Evolutionary conservation across 257 asterid genomes (phyloP).

Genomic region (Haberlea rhodopensis): DNA sequence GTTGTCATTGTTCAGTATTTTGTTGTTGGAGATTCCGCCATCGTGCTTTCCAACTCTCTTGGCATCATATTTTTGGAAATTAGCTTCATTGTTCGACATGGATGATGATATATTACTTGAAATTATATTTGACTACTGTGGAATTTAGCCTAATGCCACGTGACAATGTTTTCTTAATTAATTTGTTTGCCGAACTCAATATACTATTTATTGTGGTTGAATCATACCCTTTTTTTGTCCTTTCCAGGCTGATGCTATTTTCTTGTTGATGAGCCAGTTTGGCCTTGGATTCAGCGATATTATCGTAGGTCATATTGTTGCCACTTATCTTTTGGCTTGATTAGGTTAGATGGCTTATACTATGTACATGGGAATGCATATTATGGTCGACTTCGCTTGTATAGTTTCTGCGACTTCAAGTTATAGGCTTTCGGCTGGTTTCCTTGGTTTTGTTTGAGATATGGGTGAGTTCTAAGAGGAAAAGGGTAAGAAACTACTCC

Average conservation of each 20-base stretch:
- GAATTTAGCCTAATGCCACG: constrained; percentile 16
- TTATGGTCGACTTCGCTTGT: not conserved
- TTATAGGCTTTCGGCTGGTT: no score
- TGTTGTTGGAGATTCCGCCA: constrained; percentile 23
- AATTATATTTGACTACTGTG: constrained; percentile 24
- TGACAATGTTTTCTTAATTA: not conserved
- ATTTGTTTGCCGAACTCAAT: constrained; percentile 25
- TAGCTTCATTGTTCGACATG: constrained; percentile 22
- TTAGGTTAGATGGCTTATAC: not conserved
- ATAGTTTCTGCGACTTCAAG: no score
- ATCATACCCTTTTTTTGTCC: not conserved
- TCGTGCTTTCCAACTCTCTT: constrained; percentile 6
- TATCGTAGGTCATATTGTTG: not conserved
- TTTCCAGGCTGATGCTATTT: not conserved
- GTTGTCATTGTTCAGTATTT: not conserved
- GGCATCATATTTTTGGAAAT: constrained; percentile 16
- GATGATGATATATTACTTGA: constrained; percentile 1
- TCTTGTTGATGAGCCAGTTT: not conserved
- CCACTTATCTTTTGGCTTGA: not conserved
- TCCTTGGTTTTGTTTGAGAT: no score
- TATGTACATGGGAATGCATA: not conserved
- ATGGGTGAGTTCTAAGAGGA: no score
- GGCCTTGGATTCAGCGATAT: not conserved
- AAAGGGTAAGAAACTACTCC: no score
- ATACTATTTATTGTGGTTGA: not conserved